Base-by-base conservation (phyloP, 768 basidiomycete genomes). In the Naganishia onofrii region DNA sequence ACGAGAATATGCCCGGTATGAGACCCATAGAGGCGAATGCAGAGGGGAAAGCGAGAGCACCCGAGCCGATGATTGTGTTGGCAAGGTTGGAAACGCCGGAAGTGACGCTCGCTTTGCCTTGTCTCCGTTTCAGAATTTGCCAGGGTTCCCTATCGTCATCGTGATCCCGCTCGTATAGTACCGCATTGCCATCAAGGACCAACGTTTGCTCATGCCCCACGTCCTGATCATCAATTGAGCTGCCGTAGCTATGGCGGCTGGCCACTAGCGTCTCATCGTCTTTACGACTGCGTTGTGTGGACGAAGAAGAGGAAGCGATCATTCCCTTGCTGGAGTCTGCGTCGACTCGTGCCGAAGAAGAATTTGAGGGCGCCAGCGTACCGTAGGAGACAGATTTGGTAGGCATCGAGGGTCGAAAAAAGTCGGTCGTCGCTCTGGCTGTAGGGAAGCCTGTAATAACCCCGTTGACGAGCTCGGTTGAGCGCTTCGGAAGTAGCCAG, bases 61-160 rank as follows among this genome's bases (percentile, higher is more conserved):
- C 92, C 67, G 90, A 94, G 17, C 93, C 93, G 74, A 96, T 89
- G 75, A 94, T 92, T 0, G 93, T 96, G 74, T 96, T 96, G 29
- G 88, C 83, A 52, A 96, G 82, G 76, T 66, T 73, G 28, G 36
- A 54, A 1, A 63, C 53, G 38, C 53, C 52, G 17, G 65, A 66
- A 9, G 65, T 52, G 5, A 54, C 46, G 48, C 65, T 66, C 8
- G 65, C 65, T 19, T 53, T 66, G 28, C 65, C 65, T 66, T 66
- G 65, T 54, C 48, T 51, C 21, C 48, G 65, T 51, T 52, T 52
- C 19, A 34, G 9, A 21, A 52, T 66, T n/a, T 66, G 65, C 65
- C 65, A 66, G 12, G 65, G 65, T 34, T 51, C 52, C 21, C 65
- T 31, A 38, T 66, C 65, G 21, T 66, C 63, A 28, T 58, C 38